These are phyloP conservation scores for Monsonia emarginata DNA, from an alignment of 441 rosid species.

Conservation along the genomic window DNA sequence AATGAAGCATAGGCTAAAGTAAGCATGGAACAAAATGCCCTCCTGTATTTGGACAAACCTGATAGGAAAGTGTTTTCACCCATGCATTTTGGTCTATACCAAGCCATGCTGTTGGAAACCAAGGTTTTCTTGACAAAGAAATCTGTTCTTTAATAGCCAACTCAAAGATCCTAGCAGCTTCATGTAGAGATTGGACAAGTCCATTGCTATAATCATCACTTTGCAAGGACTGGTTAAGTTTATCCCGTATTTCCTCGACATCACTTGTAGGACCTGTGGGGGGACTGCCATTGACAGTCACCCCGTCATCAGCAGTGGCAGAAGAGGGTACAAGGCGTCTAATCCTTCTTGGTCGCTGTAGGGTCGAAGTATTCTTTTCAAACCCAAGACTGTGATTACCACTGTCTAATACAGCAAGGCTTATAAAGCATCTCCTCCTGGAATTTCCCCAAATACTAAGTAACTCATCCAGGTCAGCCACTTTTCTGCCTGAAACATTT, in stretches of 20 bases:
- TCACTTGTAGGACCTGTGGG: conserved; percentile 37
- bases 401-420: conserved; percentile 26
- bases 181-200: conserved; percentile 77
- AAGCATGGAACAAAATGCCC: neutral
- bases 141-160: conserved; percentile 59
- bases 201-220: conserved; percentile 60
- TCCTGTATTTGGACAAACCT: conserved; percentile 37
- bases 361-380: conserved; percentile 20
- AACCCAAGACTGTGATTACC: conserved; percentile 22
- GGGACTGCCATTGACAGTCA: conserved; percentile 56
- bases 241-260: conserved; percentile 65
- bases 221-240: conserved; percentile 56
- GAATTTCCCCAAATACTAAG: conserved; percentile 38
- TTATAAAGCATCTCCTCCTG: conserved; percentile 34
- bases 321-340: conserved; percentile 27
- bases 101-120: conserved; percentile 87
- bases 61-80: conserved; percentile 86
- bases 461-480: conserved; percentile 28
- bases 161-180: conserved; percentile 85
- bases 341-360: conserved; percentile 30
- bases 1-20: neutral
- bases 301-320: conserved; percentile 72
- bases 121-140: conserved; percentile 46
- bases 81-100: conserved; percentile 78
- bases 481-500: conserved; percentile 30